Evolutionary conservation across 2,329 filamentous ascomycete species (phyloP), one percentile per base, ranked within the genome.

Genomic region (Coniosporium tulheliwenetii): DNA sequence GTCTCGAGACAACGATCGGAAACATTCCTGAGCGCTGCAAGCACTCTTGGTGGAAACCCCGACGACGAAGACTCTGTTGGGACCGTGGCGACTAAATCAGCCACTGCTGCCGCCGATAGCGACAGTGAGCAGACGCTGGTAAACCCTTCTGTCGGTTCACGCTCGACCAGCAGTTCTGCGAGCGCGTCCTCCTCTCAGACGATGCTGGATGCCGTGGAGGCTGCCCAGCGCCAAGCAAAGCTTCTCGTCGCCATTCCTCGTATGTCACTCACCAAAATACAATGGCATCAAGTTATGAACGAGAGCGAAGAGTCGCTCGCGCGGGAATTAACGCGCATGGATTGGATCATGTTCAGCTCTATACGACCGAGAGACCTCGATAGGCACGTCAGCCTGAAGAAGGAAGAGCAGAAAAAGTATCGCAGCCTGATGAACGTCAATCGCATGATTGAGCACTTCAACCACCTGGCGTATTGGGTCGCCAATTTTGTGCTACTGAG

Each of bases 281-380:
- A 91, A 44, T 98, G 91, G 69, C 85, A 87, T 48, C 77, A 81
- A 39, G 83, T 96, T 48, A 93, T 96, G 79, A 82, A 84, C 31
- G 80, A 81, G 16, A 71, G 82, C 1, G 81, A 93, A 40, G 84
- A 93, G 45, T 76, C 85, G 38, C 80, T 96, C 48, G 89, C 89
- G 12, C 79, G 81, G 44, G 91, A 98, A 59, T 73, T 98, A 52
- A 96, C 91, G 3, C 74, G 89, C 45, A 93, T 98, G 41, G 91
- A 98, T 62, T 96, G 89, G 89, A 79, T 93, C 58, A 91, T 96
- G 81, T 96, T 95, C 59, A 93, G 84, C 40, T 87, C 86, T 1
- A 94, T 96, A 45, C 79, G 85, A 19, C 83, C 93, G 41, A 83
- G 91, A 43, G 91, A 98, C 60, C 77, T 96, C 38, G 81, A 96